Conservation (phyloP, 2,329 filamentous ascomycete species). For the Didymellaceae sp. region DNA sequence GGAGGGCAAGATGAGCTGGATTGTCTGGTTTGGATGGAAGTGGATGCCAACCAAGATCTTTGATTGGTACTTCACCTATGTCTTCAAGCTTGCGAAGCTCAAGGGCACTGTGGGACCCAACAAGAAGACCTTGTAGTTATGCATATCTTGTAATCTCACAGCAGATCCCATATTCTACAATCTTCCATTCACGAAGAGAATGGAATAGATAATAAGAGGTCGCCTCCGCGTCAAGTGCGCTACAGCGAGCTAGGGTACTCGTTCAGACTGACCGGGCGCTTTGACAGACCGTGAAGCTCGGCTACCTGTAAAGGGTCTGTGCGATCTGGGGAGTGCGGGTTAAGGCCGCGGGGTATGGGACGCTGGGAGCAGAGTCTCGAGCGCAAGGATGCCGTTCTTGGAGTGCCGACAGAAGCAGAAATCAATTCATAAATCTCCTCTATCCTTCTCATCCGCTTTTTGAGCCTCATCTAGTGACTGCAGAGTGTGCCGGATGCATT, state of each 20-base stretch:
- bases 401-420: background rate
- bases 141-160: background rate
- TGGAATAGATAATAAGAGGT: no score
- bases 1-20: slow-evolving; percentile 60
- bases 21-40: slow-evolving; percentile 57
- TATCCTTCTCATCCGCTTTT: no score
- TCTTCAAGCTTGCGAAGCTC: slow-evolving; percentile 60
- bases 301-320: slow-evolving; percentile 12
- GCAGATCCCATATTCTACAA: no score
- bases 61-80: slow-evolving; percentile 56
- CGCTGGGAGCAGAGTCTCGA: slow-evolving; percentile 6
- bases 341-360: slow-evolving; percentile 15
- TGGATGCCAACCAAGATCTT: slow-evolving; percentile 55
- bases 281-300: slow-evolving; percentile 10
- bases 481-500: slow-evolving; percentile 2
- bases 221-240: no score
- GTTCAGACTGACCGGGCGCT: background rate
- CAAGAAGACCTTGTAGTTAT: slow-evolving; percentile 34
- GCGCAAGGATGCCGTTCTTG: background rate
- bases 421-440: no score
- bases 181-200: no score
- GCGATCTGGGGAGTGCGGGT: slow-evolving; percentile 16
- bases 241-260: no score
- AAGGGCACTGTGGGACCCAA: slow-evolving; percentile 40
- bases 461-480: slow-evolving; percentile 14